phyloP scores from a whole-genome alignment of 768 basidiomycete genomes.

The Paxillus involutus region DNA sequence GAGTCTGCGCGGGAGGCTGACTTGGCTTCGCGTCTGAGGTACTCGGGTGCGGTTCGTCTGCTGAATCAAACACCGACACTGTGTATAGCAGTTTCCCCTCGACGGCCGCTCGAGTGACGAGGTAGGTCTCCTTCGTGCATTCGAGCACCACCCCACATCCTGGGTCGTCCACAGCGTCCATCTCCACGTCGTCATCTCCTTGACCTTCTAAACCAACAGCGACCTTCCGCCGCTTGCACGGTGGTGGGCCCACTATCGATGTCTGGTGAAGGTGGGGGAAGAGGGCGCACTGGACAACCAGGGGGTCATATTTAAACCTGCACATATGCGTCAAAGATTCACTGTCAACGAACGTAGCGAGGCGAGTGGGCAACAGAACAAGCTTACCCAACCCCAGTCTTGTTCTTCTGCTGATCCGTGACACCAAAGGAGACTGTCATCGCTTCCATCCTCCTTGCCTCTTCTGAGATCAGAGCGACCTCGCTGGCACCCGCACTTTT shows the following conservation, averaged over 20 bases:
- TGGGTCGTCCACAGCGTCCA: slow-evolving; percentile 9
- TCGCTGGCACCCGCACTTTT: slow-evolving; percentile 22
- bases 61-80: slow-evolving; percentile 14
- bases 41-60: neutral
- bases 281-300: slow-evolving; percentile 40
- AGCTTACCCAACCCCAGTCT: slow-evolving; percentile 46
- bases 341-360: slow-evolving; percentile 1
- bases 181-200: slow-evolving; percentile 5
- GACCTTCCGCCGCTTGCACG: slow-evolving; percentile 29
- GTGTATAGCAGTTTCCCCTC: slow-evolving; percentile 16
- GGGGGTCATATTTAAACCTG: slow-evolving; percentile 56
- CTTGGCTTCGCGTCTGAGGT: neutral
- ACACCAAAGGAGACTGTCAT: slow-evolving; percentile 51
- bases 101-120: slow-evolving; percentile 14
- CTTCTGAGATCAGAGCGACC: slow-evolving; percentile 29
- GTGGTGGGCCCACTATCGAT: slow-evolving; percentile 13
- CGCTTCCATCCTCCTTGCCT: slow-evolving; percentile 41
- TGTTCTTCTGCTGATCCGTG: slow-evolving; percentile 27
- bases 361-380: neutral
- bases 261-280: slow-evolving; percentile 37
- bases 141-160: slow-evolving; percentile 25
- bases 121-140: slow-evolving; percentile 20
- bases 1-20: neutral
- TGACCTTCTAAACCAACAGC: slow-evolving; percentile 6
- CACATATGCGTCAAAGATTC: neutral